These are phyloP conservation scores for Daldinia sp. DNA, from an alignment of 2,329 filamentous ascomycete species.

Conservation along the genomic window DNA sequence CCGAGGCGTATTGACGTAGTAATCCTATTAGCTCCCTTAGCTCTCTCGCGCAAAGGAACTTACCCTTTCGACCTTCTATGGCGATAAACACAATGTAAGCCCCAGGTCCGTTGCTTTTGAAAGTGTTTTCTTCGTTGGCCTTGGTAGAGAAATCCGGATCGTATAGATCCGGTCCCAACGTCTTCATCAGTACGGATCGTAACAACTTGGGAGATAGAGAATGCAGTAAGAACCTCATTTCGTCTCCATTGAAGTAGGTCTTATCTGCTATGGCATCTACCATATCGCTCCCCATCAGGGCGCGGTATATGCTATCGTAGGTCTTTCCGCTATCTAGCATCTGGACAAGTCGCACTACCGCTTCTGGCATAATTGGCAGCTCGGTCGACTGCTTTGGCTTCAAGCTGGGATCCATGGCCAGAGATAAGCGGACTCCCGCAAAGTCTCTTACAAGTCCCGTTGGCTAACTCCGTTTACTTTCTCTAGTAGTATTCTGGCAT, in stretches of 20 bases:
- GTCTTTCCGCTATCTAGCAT: neutral
- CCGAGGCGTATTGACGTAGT: neutral
- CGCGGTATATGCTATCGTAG: neutral
- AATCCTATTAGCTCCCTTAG: neutral
- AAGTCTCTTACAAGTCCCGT: no score
- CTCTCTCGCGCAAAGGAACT: slow-evolving; percentile 6
- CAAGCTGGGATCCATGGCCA: neutral
- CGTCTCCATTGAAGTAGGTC: neutral
- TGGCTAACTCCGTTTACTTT: no score
- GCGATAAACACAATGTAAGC: neutral
- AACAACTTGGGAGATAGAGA: neutral
- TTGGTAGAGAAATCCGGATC: neutral
- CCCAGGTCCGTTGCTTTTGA: neutral
- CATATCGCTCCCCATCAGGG: neutral
- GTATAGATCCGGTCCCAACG: slow-evolving; percentile 4
- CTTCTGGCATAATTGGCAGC: slow-evolving; percentile 7
- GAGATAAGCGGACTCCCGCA: neutral
- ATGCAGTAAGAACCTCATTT: neutral
- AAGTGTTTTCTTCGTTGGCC: neutral
- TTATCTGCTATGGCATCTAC: neutral
- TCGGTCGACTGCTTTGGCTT: neutral
- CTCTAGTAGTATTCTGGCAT: no score
- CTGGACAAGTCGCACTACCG: neutral
- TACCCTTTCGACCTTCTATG: neutral
- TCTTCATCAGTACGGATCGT: slow-evolving; percentile 1